These are phyloP conservation scores for Thielaviopsis ethacetica DNA, from an alignment of 2,329 filamentous ascomycete genomes.

Conservation along the genomic window DNA sequence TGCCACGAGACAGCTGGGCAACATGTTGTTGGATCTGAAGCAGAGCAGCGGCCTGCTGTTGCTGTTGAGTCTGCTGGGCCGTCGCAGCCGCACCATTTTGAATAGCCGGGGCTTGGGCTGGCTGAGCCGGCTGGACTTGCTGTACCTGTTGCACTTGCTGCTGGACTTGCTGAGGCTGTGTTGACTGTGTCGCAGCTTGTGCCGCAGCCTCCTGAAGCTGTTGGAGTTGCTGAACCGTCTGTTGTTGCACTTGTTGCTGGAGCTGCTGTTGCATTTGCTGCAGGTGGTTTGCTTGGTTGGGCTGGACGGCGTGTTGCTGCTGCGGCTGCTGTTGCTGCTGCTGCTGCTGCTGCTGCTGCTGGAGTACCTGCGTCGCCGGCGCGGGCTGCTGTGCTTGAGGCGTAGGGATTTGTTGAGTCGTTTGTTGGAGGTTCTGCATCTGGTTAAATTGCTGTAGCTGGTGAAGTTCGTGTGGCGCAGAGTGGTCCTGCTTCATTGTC, in stretches of 20 bases:
- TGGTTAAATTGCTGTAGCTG: conserved; percentile 16
- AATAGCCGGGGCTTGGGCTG: neutral
- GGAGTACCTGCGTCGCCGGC: neutral
- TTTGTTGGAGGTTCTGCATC: conserved; percentile 18
- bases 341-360: conserved; percentile 13
- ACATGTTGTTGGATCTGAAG: conserved; percentile 9
- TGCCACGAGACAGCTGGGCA: conserved; percentile 5
- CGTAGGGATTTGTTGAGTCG: conserved; percentile 15
- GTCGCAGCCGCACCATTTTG: neutral
- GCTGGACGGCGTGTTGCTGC: conserved; percentile 10
- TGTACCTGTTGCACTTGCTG: neutral
- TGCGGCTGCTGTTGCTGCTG: conserved; percentile 13
- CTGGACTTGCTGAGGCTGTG: conserved; percentile 3
- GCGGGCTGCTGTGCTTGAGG: conserved; percentile 6
- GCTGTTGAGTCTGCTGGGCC: conserved; percentile 4
- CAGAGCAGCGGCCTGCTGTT: conserved; percentile 7
- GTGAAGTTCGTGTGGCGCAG: conserved; percentile 8
- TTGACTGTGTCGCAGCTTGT: neutral
- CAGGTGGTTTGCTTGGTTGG: conserved; percentile 6
- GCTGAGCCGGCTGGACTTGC: neutral
- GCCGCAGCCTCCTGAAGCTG: conserved; percentile 5
- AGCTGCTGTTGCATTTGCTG: conserved; percentile 12
- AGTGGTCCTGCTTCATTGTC: conserved; percentile 1
- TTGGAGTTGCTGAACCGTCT: conserved; percentile 7
- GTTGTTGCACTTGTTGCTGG: conserved; percentile 9